phyloP scores from a whole-genome alignment of 2,329 filamentous ascomycete species.

The Capronia epimyces region DNA sequence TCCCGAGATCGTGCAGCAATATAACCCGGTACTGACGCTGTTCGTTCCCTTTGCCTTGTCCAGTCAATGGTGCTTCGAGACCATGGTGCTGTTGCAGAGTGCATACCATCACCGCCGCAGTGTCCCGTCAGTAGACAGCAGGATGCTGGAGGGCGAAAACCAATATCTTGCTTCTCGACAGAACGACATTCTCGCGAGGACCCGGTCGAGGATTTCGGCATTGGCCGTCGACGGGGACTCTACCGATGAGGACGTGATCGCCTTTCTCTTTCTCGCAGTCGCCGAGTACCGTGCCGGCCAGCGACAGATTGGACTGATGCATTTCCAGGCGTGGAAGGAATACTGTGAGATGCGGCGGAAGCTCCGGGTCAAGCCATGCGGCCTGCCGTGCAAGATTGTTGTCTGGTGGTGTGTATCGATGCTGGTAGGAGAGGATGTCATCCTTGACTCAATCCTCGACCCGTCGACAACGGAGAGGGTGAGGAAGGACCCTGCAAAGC shows the following conservation, averaged over 20 bases:
- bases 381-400: slow-evolving; percentile 19
- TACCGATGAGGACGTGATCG: slow-evolving; percentile 18
- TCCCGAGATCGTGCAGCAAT: slow-evolving; percentile 15
- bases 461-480: slow-evolving; percentile 12
- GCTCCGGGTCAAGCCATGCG: slow-evolving; percentile 9
- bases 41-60: slow-evolving; percentile 19
- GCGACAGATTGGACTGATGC: slow-evolving; percentile 19
- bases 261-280: slow-evolving; percentile 21
- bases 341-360: slow-evolving; percentile 22
- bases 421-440: slow-evolving; percentile 16
- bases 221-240: slow-evolving; percentile 16
- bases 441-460: slow-evolving; percentile 12
- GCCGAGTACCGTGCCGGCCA: slow-evolving; percentile 17
- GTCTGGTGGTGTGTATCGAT: slow-evolving; percentile 25
- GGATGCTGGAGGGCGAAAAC: slow-evolving; percentile 11
- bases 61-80: slow-evolving; percentile 23
- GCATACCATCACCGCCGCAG: slow-evolving; percentile 13
- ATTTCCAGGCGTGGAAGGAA: slow-evolving; percentile 22
- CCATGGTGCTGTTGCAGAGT: slow-evolving; percentile 19
- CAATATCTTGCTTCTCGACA: slow-evolving; percentile 19
- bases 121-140: neutral
- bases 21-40: slow-evolving; percentile 13
- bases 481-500: slow-evolving; percentile 15
- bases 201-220: slow-evolving; percentile 19
- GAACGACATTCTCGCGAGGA: slow-evolving; percentile 18